Evolutionary conservation across 129 eudicot genomes (phyloP), one percentile per base, ranked within the genome.

Genomic region (Flaveria brownii): DNA sequence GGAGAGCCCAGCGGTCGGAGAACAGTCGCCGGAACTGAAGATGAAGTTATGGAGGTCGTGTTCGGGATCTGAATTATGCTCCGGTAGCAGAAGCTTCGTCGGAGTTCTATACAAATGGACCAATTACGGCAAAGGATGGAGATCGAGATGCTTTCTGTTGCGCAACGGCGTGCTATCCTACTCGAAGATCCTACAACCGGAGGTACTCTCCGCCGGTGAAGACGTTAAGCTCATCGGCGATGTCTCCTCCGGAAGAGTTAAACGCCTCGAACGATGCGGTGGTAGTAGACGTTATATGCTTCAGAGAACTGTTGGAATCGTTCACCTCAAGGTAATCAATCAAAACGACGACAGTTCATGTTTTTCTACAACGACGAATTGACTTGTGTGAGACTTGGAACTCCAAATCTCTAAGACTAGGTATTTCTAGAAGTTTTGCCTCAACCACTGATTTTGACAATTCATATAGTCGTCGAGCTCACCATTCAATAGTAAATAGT

Each of bases 111-210:
- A 89, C 81, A 92, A 89, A 72, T 92, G 97, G 97, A 92, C 97
- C 1, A 92, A 92, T 77, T 92, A 87, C 84, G 89, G 91, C 10
- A 89, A 92, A 47, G 96, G 97, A 6, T 92, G 97, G 97, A 88
- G 92, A 87, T 84, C 91, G 50, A 72, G 96, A 68, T 89, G 97
- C 93, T 92, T 92, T 45, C 66, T 86, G 46, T 68, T 92, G 69
- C 88, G 87, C 5, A 85, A 88, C 71, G 97, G 91, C 60, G 88
- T 92, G 5, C 63, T 92, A 3, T 87, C 93, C 1, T 92, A 92
- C 77, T 85, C 96, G 2, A 89, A 89, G 77, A 74, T 82, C 13
- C 84, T 81, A 16, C 87, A 82, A 55, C 89, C 87, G 25, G 81
- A 81, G 17, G 78, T 66, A 26, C 78, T 83, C 17, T 56, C 84